phyloP scores from a whole-genome alignment of 257 asterid species.

The Eucommia ulmoides region DNA sequence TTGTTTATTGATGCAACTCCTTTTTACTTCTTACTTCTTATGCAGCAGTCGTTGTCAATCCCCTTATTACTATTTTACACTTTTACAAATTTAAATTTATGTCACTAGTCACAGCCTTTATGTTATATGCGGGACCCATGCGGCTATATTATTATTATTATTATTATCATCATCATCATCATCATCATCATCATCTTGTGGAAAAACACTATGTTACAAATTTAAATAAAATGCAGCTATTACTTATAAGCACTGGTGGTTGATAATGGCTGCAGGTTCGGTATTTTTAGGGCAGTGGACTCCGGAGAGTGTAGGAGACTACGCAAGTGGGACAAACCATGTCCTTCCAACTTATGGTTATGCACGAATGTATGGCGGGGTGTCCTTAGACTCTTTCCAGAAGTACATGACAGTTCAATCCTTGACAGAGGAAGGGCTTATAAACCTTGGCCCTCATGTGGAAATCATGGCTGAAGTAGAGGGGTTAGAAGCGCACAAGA shows the following conservation, averaged over 20 bases:
- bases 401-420: conserved; percentile 86
- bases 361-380: conserved; percentile 90
- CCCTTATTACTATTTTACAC: too few species aligned
- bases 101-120: too few species aligned
- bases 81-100: too few species aligned
- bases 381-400: conserved; percentile 78
- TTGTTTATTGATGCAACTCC: not conserved
- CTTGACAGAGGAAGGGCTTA: conserved; percentile 78
- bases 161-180: too few species aligned
- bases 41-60: not conserved
- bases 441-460: conserved; percentile 85
- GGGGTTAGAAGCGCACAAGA: conserved; percentile 95
- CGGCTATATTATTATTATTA: too few species aligned
- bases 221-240: too few species aligned
- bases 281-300: conserved; percentile 87
- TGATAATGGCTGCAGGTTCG: conserved; percentile 58
- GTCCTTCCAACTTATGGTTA: conserved; percentile 97
- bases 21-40: not conserved
- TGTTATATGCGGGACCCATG: too few species aligned
- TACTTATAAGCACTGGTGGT: too few species aligned
- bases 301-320: conserved; percentile 91
- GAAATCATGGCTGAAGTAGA: conserved; percentile 86
- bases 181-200: too few species aligned
- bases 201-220: too few species aligned
- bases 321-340: conserved; percentile 93